Evolutionary conservation across 2,329 filamentous ascomycete genomes (phyloP), one percentile per base, ranked within the genome.

Genomic region (Pseudopyricularia cyperi): DNA sequence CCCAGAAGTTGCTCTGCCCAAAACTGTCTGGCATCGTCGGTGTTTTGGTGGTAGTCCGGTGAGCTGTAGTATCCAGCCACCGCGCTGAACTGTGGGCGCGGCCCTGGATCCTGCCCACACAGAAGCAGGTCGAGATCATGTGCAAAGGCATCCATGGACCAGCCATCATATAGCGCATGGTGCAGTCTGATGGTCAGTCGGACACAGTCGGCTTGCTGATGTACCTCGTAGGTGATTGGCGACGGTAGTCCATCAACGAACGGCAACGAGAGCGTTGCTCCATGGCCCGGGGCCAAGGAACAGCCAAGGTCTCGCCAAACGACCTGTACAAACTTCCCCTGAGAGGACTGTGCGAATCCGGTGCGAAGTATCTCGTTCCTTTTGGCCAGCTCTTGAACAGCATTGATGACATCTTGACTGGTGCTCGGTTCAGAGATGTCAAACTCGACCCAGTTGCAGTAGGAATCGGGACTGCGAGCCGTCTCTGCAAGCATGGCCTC

Each of bases 141-240:
- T 14, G 87, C 59, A 0, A 94, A 66, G 30, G 91, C 70, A 50
- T 95, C 85, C 61, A 89, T 76, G 0, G 89, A 90, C 90, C 90
- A 96, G n/a, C 89, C 90, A 64, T 96, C 90, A 61, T 95, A 96
- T 1, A 94, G 64, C 1, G 87, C 82, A 65, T 96, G 90, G 62
- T 95, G 89, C 0, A 94, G 11, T 26, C 15, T 44, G 39, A 44
- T 44, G 39, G 39, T 44, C 14, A 44, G 39, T 19, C 12, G 39
- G 39, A 44, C 22, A 19, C 19, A 24, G 14, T 19, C 9, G 9
- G 3, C 39, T 44, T 24, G 39, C 22, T 44, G 39, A 3, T 12
- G 39, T 44, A 44, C 24, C 24, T 12, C 24, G 19, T 28, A 44
- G 7, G 24, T 6, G 12, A 44, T 8, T 19, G 39, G 24, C 6